Base-by-base conservation (phyloP, 2,329 filamentous ascomycete species). In the Aureobasidium lini region DNA sequence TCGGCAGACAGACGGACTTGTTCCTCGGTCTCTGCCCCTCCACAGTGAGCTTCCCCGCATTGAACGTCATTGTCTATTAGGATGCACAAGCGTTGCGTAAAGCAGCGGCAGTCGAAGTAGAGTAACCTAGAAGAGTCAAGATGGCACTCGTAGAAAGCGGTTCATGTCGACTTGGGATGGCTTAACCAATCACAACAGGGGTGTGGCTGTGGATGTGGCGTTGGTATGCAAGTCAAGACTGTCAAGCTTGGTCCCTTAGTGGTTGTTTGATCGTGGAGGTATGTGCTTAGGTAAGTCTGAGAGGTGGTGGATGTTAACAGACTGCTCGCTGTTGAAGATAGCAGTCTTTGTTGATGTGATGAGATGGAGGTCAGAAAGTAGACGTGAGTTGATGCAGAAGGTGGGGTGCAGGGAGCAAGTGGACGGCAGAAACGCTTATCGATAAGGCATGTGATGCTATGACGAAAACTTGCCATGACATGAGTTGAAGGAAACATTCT, bases 1-100 rank as follows among this genome's bases (percentile, higher is more conserved):
- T 18, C 28, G 8, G 28, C 23, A 42, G 8, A 42, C 15, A 32
- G 46, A 29, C 34, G n/a, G 15, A 7, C 34, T 23, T 23, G 50
- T 54, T 9, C 50, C 50, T 54, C 50, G 50, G 50, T 43, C 50
- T 54, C 37, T 54, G 50, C 50, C 50, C 50, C 50, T 43, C 50
- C 36, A 43, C 39, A 8, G 39, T n/a, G 15, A 16, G 50, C 16
- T 54, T 54, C 50, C 50, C 50, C 50, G 50, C 50, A 54, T 42
- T 43, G 39, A 6, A 43, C 50, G 50, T 54, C 50, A 54, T 54
- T 18, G 37, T 40, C 39, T n/a, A 16, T 54, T n/a, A 13, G 36
- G 28, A 42, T 43, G 50, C 29, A 43, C 39, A 34, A 15, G n/a
- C 37, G 50, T 54, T 52, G 48, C 7, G 36, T 40, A 16, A 13